Percentiles rank a stretch among this genome's conserved stretches.
These are phyloP conservation scores for Jaltomata sinuosa DNA, from an alignment of 257 asterid genomes.

Conservation along the genomic window DNA sequence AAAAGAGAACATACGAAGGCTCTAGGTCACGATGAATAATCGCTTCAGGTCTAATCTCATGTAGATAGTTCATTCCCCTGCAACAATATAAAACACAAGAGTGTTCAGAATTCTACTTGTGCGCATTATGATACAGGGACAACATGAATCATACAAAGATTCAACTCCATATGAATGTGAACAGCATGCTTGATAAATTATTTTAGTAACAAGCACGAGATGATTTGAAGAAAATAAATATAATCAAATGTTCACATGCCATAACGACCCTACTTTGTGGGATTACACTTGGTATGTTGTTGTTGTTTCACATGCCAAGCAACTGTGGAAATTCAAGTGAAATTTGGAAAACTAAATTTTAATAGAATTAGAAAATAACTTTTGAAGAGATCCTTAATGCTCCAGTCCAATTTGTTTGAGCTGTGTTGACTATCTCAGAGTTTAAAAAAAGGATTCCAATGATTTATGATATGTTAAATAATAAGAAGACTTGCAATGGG, in stretches of 20 bases:
- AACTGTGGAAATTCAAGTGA: not conserved
- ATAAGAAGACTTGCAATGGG: not conserved
- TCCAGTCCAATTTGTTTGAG: not conserved
- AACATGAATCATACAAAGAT: not conserved
- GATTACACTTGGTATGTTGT: too few species aligned
- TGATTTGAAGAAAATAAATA: not conserved
- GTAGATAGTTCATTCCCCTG: constrained; percentile 98
- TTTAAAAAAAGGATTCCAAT: not conserved
- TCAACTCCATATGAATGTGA: not conserved
- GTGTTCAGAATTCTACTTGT: not conserved
- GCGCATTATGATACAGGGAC: not conserved
- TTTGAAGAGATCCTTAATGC: not conserved
- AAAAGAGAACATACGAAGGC: constrained; percentile 67
- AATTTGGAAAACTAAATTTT: not conserved
- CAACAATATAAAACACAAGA: not conserved
- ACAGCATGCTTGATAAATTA: not conserved
- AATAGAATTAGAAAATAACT: not conserved
- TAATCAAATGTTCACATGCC: too few species aligned
- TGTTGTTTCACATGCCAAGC: not conserved
- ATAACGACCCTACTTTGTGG: too few species aligned
- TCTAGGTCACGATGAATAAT: constrained; percentile 92
- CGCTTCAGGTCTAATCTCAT: constrained; percentile 72
- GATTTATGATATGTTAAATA: not conserved
- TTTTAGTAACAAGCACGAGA: not conserved
- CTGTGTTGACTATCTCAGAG: not conserved